Conservation (phyloP, 1,284 basidiomycete species). For the Kalmanozyma brasiliensis region DNA sequence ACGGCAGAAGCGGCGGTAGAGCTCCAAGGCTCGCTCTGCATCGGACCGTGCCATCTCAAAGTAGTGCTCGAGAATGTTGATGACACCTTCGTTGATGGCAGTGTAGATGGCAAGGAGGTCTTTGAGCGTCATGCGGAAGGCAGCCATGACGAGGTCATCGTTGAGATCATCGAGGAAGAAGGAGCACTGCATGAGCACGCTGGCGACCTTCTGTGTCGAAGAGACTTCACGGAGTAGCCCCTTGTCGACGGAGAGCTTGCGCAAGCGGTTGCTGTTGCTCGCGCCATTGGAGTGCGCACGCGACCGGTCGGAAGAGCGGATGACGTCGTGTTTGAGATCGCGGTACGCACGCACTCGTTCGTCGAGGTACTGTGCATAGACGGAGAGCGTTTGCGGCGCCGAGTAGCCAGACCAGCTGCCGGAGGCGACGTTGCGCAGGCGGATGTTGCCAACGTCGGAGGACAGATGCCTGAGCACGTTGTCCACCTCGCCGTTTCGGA, state of each 20-base stretch:
- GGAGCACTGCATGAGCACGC: constrained; percentile 86
- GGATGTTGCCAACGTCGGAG: constrained; percentile 74
- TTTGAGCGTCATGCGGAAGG: constrained; percentile 94
- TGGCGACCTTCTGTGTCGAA: constrained; percentile 88
- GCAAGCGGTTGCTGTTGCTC: constrained; percentile 73
- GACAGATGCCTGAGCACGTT: constrained; percentile 86
- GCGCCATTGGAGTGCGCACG: constrained; percentile 71
- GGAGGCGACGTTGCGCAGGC: constrained; percentile 76
- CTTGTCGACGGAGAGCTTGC: constrained; percentile 94
- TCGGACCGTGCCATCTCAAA: constrained; percentile 98
- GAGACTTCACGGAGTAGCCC: constrained; percentile 91
- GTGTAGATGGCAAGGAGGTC: constrained; percentile 95
- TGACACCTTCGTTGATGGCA: constrained; percentile 96
- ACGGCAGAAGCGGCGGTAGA: constrained; percentile 94
- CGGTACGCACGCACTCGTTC: constrained; percentile 86
- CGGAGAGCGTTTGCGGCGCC: constrained; percentile 83
- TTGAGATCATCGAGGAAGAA: constrained; percentile 93
- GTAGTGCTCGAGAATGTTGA: constrained; percentile 93
- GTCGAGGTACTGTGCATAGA: constrained; percentile 91
- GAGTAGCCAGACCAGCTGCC: constrained; percentile 47
- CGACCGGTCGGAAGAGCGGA: constrained; percentile 82
- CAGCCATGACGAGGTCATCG: constrained; percentile 88
- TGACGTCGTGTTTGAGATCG: constrained; percentile 91
- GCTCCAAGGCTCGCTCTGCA: constrained; percentile 82
- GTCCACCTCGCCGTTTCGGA: constrained; percentile 91